These are phyloP conservation scores for Populus tremula DNA, from an alignment of 345 rosid genomes.

Conservation along the genomic window DNA sequence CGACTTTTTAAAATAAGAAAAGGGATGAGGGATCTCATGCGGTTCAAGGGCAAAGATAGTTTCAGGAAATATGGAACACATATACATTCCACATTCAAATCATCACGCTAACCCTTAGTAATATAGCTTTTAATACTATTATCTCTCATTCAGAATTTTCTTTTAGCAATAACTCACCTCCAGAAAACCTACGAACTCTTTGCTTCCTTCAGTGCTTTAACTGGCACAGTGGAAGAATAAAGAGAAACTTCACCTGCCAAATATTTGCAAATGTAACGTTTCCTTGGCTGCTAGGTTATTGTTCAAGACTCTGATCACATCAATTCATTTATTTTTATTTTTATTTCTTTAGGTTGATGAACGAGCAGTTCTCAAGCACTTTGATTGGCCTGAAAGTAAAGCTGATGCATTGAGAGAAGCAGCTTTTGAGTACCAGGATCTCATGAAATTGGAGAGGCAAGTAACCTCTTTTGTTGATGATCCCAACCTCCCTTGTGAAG, in stretches of 20 bases:
- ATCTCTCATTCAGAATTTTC: not conserved
- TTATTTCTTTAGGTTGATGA: constrained; percentile 71
- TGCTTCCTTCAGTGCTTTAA: not conserved
- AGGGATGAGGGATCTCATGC: constrained; percentile 2
- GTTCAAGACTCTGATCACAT: not conserved
- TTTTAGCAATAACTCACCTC: not conserved
- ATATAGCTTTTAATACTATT: not conserved
- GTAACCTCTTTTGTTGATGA: constrained; percentile 77
- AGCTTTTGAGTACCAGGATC: constrained; percentile 94
- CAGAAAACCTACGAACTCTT: not conserved
- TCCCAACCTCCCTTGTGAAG: constrained; percentile 76
- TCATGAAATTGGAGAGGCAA: constrained; percentile 80
- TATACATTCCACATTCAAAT: not conserved
- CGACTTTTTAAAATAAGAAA: not conserved
- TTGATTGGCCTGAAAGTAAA: constrained; percentile 99
- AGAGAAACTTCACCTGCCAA: not conserved
- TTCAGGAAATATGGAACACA: constrained; percentile 8
- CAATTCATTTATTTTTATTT: not conserved
- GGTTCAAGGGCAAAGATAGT: not conserved
- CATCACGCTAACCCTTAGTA: not conserved
- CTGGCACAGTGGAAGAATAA: not conserved
- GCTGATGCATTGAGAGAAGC: constrained; percentile 97
- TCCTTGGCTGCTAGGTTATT: not conserved
- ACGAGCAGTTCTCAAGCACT: constrained; percentile 96
- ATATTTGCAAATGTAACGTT: not conserved